Conservation (phyloP, 164 flowering plant genomes). For the Brasenia schreberi region DNA sequence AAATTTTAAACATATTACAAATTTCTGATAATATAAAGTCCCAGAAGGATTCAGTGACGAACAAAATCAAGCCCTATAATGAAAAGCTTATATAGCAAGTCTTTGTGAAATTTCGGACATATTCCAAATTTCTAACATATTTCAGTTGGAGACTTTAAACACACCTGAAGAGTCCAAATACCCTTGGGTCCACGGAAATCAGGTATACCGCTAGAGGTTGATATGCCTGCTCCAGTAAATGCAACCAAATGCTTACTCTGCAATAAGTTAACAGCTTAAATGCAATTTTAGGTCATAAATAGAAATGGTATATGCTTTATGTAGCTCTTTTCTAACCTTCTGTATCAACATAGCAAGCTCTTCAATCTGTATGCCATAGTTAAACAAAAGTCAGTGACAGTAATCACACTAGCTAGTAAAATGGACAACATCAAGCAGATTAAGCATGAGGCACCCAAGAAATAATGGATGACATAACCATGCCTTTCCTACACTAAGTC, state of each 20-base stretch:
- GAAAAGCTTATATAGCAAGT: too few relatives aligned
- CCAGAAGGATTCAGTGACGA: too few relatives aligned
- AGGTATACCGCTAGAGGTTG: conserved; percentile 99
- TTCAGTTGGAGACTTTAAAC: too few relatives aligned
- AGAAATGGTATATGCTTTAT: not conserved
- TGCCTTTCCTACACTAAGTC: too few relatives aligned
- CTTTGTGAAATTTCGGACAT: too few relatives aligned
- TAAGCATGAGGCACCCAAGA: too few relatives aligned
- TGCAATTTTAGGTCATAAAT: not conserved
- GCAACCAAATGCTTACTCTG: conserved; percentile 98
- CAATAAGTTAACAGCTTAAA: conserved; percentile 2
- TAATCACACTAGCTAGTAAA: not conserved
- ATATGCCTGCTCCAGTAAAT: conserved; percentile 99
- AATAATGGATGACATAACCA: too few relatives aligned
- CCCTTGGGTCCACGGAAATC: conserved; percentile 99
- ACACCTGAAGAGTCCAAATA: conserved; percentile 96
- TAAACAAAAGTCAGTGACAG: not conserved
- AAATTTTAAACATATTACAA: too few relatives aligned
- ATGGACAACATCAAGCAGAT: too few relatives aligned
- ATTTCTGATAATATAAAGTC: too few relatives aligned
- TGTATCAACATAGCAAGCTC: conserved; percentile 47
- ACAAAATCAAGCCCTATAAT: too few relatives aligned
- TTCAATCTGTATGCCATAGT: conserved; percentile 36
- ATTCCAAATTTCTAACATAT: too few relatives aligned
- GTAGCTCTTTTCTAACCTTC: conserved; percentile 29